Conservation (phyloP, 1,284 basidiomycete genomes). For the Microbotryum lychnidis-dioicae region DNA sequence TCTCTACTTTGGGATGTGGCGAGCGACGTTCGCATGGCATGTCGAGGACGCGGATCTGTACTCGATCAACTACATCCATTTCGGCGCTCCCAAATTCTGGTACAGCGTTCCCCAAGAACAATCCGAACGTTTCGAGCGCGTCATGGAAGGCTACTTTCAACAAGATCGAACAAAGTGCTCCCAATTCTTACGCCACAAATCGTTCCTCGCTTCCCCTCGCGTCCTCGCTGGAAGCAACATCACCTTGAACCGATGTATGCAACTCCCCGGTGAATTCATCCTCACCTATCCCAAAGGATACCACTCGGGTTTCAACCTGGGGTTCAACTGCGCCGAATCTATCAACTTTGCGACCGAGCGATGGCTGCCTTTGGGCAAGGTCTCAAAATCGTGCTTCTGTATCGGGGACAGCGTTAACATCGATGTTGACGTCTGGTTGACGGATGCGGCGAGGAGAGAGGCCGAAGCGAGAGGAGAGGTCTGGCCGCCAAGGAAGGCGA, state of each 20-base stretch:
- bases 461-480: constrained; percentile 18
- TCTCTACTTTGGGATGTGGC: constrained; percentile 99
- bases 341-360: constrained; percentile 90
- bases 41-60: constrained; percentile 84
- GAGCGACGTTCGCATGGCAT: constrained; percentile 97
- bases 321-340: constrained; percentile 94
- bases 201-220: constrained; percentile 84
- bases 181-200: constrained; percentile 94
- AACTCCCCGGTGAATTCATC: constrained; percentile 86
- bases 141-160: constrained; percentile 80
- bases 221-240: constrained; percentile 71
- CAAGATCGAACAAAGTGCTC: constrained; percentile 73
- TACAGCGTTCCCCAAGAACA: constrained; percentile 86
- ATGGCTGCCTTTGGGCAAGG: not conserved
- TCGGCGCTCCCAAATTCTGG: constrained; percentile 93
- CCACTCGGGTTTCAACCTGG: constrained; percentile 80
- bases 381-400: constrained; percentile 71
- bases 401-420: constrained; percentile 74
- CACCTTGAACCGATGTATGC: constrained; percentile 78
- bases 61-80: constrained; percentile 98
- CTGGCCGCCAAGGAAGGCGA: constrained; percentile 12
- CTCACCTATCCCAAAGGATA: constrained; percentile 70
- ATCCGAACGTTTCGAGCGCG: constrained; percentile 65
- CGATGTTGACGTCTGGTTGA: constrained; percentile 62
- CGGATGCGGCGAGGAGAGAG: constrained; percentile 30